These are phyloP conservation scores for Aspergillus sp. DNA, from an alignment of 2,329 filamentous ascomycete species.

Conservation along the genomic window DNA sequence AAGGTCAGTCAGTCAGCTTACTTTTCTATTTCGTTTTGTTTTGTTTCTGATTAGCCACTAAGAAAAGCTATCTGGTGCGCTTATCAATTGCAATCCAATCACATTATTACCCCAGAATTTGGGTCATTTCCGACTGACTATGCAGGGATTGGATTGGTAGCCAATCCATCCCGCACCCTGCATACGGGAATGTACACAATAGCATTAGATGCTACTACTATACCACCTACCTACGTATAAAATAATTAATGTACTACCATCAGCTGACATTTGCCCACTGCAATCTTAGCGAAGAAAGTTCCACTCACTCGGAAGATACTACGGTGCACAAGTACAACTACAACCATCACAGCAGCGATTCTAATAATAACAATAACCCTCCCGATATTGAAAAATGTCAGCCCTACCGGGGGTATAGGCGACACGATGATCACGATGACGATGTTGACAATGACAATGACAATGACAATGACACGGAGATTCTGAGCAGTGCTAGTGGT, in stretches of 20 bases:
- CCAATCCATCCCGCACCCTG: no score
- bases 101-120: no score
- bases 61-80: not conserved
- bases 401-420: not conserved
- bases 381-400: slow-evolving; percentile 5
- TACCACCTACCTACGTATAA: no score
- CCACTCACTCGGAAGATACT: no score
- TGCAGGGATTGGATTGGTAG: no score
- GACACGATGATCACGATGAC: not conserved
- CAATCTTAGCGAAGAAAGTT: no score
- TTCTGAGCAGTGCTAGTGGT: not conserved
- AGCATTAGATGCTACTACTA: no score
- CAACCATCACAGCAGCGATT: not conserved
- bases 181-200: no score
- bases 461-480: not conserved
- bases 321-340: not conserved
- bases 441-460: not conserved
- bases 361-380: not conserved
- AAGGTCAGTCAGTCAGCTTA: slow-evolving; percentile 7
- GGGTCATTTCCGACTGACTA: no score
- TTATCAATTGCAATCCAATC: not conserved
- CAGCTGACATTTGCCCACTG: no score
- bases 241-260: no score
- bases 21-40: no score
- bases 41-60: not conserved